Evolutionary conservation across 129 eudicot genomes (phyloP).

Genomic region (Silybum marianum): DNA sequence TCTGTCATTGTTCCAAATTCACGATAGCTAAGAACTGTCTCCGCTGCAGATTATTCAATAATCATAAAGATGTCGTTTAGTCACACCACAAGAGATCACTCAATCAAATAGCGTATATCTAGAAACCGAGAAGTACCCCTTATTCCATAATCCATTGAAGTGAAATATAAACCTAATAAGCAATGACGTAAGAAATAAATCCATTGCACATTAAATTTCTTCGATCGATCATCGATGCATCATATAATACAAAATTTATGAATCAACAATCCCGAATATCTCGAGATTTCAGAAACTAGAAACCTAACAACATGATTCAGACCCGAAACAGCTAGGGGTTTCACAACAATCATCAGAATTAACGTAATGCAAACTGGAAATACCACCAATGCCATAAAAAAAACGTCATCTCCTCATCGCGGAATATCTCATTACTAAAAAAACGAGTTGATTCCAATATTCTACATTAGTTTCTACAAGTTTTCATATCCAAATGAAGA

Average conservation of each 20-base stretch:
- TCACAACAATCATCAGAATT: background rate
- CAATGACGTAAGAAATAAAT: background rate
- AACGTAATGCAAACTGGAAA: slow-evolving; percentile 18
- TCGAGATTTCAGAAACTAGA: slow-evolving; percentile 10
- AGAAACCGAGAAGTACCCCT: background rate
- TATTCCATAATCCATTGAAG: slow-evolving; percentile 2
- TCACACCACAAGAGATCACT: slow-evolving; percentile 20
- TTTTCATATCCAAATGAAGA: background rate
- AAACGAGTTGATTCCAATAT: slow-evolving; percentile 7
- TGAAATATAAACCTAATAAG: background rate
- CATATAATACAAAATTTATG: too few species aligned
- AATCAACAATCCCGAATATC: background rate
- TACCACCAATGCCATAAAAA: background rate
- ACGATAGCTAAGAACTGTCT: slow-evolving; percentile 8
- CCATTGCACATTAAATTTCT: background rate
- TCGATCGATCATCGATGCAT: too few species aligned
- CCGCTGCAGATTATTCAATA: slow-evolving; percentile 10
- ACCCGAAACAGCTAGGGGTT: background rate
- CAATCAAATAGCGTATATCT: slow-evolving; percentile 1
- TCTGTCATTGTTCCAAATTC: slow-evolving; percentile 58
- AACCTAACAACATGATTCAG: background rate
- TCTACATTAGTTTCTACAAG: background rate
- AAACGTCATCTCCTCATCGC: slow-evolving; percentile 11
- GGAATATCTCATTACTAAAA: background rate
- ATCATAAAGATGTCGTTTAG: slow-evolving; percentile 13